Conservation (phyloP, 2,329 filamentous ascomycete genomes). For the Colletotrichum sp. region DNA sequence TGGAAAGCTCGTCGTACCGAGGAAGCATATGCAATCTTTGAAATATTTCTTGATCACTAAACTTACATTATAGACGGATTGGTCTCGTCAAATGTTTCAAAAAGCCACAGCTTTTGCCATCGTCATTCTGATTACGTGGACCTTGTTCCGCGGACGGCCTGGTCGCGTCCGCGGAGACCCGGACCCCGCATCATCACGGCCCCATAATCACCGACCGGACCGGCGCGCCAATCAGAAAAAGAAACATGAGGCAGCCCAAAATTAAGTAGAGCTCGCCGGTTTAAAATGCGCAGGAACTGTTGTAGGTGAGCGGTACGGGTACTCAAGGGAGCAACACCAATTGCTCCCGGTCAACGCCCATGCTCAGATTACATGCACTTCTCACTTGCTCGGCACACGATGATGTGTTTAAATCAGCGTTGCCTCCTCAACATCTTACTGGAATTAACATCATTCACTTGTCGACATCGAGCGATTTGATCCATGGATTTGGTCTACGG, state of each 20-base stretch:
- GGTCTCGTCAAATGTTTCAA: not conserved
- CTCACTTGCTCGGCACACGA: not conserved
- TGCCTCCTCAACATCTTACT: not conserved
- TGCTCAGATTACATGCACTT: not conserved
- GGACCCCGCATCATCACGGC: not conserved
- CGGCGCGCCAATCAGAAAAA: not conserved
- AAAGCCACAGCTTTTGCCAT: not conserved
- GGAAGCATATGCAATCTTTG: not conserved
- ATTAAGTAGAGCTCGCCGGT: not conserved
- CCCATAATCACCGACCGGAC: not conserved
- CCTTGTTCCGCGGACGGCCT: not conserved
- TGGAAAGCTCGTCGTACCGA: not conserved
- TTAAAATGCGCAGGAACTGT: not conserved
- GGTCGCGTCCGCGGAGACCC: not conserved
- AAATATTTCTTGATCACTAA: not conserved
- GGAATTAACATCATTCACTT: not conserved
- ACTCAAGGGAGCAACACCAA: not conserved
- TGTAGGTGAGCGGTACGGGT: not conserved
- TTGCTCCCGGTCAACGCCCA: not conserved
- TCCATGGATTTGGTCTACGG: no score
- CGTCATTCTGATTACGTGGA: not conserved
- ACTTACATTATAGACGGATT: fast-evolving
- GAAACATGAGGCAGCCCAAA: not conserved
- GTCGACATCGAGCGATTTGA: not conserved
- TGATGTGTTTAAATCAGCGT: fast-evolving